A percentile compares a stretch with the other conserved stretches of the same genome.
Conservation (phyloP, 1,284 basidiomycete genomes). For the Neolentinus lepideus region DNA sequence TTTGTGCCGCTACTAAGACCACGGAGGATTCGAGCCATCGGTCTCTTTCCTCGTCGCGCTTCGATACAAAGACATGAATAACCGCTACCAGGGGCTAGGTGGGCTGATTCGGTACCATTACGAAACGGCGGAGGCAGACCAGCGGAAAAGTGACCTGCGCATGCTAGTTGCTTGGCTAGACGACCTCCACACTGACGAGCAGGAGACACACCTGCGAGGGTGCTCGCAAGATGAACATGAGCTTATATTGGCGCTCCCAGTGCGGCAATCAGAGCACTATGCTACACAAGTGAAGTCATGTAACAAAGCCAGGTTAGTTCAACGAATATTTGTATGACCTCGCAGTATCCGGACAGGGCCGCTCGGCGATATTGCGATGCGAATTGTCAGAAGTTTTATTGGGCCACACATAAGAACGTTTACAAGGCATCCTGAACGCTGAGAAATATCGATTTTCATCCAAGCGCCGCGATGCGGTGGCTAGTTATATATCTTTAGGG, state of each 20-base stretch:
- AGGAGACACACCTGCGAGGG: slow-evolving; percentile 9
- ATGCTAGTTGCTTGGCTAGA: slow-evolving; percentile 48
- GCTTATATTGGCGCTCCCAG: slow-evolving; percentile 47
- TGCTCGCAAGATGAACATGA: slow-evolving; percentile 33
- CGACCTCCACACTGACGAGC: slow-evolving; percentile 33
- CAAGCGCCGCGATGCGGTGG: no score
- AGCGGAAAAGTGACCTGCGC: slow-evolving; percentile 34
- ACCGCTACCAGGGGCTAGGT: slow-evolving; percentile 39
- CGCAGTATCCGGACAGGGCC: neutral
- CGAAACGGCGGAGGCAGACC: slow-evolving; percentile 35
- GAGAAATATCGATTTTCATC: no score
- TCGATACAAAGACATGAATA: slow-evolving; percentile 43
- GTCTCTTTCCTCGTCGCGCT: slow-evolving; percentile 46
- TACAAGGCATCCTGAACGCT: slow-evolving; percentile 18
- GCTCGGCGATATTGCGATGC: slow-evolving; percentile 39
- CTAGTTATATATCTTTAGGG: no score
- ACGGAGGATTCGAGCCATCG: slow-evolving; percentile 32
- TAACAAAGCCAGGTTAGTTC: slow-evolving; percentile 14
- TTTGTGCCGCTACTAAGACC: slow-evolving; percentile 35
- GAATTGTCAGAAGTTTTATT: slow-evolving; percentile 42
- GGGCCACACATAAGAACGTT: slow-evolving; percentile 37
- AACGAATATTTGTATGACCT: slow-evolving; percentile 19
- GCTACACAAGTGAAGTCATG: slow-evolving; percentile 44
- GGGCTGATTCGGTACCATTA: slow-evolving; percentile 43
- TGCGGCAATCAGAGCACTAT: slow-evolving; percentile 51